phyloP scores from a whole-genome alignment of 306 rosid genomes.

The Begonia peltatifolia region DNA sequence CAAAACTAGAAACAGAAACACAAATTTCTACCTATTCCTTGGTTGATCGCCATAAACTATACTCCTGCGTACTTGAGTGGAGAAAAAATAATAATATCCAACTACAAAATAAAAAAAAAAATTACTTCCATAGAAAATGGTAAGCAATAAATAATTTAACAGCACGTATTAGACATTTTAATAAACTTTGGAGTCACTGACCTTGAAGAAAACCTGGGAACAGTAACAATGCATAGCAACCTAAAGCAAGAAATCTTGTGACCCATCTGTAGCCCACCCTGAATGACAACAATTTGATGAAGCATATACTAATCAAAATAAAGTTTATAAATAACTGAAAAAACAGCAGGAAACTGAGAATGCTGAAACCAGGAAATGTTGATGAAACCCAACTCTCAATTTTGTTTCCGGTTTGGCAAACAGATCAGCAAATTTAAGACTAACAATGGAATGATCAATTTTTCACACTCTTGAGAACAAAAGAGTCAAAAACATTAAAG shows the following conservation, averaged over 20 bases:
- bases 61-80: conserved; percentile 56
- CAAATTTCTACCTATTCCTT: conserved; percentile 48
- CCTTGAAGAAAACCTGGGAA: conserved; percentile 85
- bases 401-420: no score
- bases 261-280: conserved; percentile 95
- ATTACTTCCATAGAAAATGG: conserved; percentile 14
- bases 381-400: no score
- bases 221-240: conserved; percentile 53
- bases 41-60: conserved; percentile 83
- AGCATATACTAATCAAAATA: conserved; percentile 1
- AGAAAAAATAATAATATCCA: conserved; percentile 73
- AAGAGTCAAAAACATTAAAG: no score
- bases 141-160: not conserved
- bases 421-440: no score
- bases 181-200: conserved; percentile 10
- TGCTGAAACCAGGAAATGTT: no score
- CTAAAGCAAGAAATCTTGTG: conserved; percentile 53
- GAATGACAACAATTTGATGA: conserved; percentile 41
- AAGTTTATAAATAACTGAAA: no score
- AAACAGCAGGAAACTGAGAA: no score
- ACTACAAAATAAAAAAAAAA: conserved; percentile 35
- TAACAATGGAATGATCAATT: no score
- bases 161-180: conserved; percentile 3
- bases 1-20: not conserved
- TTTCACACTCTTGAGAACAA: no score